phyloP scores from a whole-genome alignment of 495 filamentous ascomycete genomes.

The Trichoderma orchidacearum region DNA sequence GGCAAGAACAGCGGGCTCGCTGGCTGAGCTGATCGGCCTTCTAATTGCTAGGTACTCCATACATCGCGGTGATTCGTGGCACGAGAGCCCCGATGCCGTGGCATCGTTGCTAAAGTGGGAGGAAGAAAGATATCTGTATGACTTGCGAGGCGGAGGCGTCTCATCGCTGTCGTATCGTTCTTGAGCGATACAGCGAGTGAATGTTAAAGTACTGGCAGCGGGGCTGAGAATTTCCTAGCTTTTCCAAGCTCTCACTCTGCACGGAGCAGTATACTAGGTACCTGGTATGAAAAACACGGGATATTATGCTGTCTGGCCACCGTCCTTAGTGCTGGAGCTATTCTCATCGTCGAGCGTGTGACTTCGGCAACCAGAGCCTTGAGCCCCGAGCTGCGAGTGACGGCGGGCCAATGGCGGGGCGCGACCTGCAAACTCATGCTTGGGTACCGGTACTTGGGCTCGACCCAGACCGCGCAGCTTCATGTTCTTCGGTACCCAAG shows the following conservation, averaged over 20 bases:
- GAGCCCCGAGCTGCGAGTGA: neutral
- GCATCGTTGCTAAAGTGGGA: too few species aligned
- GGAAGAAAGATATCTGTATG: too few species aligned
- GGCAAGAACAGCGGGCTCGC: too few species aligned
- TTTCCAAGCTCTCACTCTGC: neutral
- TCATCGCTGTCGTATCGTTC: too few species aligned
- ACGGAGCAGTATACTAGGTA: neutral
- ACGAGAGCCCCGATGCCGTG: too few species aligned
- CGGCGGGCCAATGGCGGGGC: neutral
- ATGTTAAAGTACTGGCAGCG: too few species aligned
- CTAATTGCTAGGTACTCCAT: too few species aligned
- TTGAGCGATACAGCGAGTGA: too few species aligned
- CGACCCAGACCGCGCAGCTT: neutral
- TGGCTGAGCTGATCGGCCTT: neutral
- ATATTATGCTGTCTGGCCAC: too few species aligned
- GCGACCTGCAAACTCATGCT: neutral
- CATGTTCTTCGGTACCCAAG: neutral
- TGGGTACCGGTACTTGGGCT: neutral
- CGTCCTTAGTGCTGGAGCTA: neutral
- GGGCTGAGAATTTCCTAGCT: neutral
- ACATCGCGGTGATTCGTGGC: too few species aligned
- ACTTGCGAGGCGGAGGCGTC: too few species aligned
- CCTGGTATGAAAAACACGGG: too few species aligned
- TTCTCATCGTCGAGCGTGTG: neutral
- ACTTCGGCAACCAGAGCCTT: neutral